Evolutionary conservation across 2,329 filamentous ascomycete species (phyloP), one percentile per base, ranked within the genome.

Genomic region (Fusarium redolens): DNA sequence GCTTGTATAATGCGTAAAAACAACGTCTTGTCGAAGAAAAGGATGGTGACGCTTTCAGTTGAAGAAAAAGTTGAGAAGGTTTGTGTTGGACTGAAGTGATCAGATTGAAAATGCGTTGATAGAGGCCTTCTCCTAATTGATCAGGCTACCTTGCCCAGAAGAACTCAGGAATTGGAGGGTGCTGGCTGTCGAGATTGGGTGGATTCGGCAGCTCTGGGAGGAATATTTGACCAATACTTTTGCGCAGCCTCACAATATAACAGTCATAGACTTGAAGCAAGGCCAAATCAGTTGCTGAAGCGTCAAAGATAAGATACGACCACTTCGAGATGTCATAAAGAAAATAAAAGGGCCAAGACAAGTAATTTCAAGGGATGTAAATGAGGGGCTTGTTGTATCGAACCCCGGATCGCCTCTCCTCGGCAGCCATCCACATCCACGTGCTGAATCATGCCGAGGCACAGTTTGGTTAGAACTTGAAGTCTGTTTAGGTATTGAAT

Each of bases 371-470:
- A 45, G 43, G 48, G 48, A 68, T 45, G 33, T 28, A 66, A 69
- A 58, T 69, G 65, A 69, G 66, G 65, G 66, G 65, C 59, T 51
- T 43, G 59, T 55, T 47, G 56, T 50, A 68, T 68, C 22, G n/a
- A 48, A 48, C 52, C 63, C 50, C 45, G 68, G 69, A 61, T 52
- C 65, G 50, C 57, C 61, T 61, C 62, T 44, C 45, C 65, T 67
- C 65, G 59, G 65, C 65, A 66, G 64, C 65, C 47, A 44, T 64
- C 58, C 58, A 48, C 54, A 37, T 68, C 65, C 65, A 73, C 71
- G 50, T 73, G 66, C 57, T 68, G 37, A 35, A 71, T 47, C 48
- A 38, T 65, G 50, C 71, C 71, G 71, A 73, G 71, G 71, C 71
- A 73, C 65, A 59, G 60, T 58, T 17, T 58, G 45, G 38, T 40